Base-by-base conservation (phyloP, 106 monocot genomes). In the Acorus gramineus region DNA sequence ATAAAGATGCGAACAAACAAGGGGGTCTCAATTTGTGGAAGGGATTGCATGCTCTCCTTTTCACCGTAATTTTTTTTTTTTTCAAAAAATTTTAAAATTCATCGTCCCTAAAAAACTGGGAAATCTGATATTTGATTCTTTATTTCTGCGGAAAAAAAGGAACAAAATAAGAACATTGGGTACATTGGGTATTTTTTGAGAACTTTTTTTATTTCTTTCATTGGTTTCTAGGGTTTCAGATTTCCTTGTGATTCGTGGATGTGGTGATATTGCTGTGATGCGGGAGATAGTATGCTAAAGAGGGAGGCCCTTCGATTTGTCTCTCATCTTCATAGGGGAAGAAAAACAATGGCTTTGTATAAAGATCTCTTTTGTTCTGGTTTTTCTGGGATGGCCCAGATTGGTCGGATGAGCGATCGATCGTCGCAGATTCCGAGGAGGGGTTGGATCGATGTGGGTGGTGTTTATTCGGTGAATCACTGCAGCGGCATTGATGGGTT, bases 251-350 rank as follows among this genome's bases (percentile, higher is more conserved):
- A 5, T 8, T 46, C 6, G 66, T 44, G 55, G 57, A 14, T 6
- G 47, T 56, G 52, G 8, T 8, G 57, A 8, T 62, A 14, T 49
- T 12, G 5, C 6, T 55, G 66, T 55, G 3, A 63, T 73, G 78
- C 54, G 55, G 4, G 12, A 28, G 28, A 44, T 63, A 66, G 52
- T 68, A 78, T 78, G 78, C 28, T 78, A 57, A 63, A 9, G 49
- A 57, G 62, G 55, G 48, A 54, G 54, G 14, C 44, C 45, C 57
- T 57, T 50, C 63, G 57, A 44, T 52, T 73, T 11, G 59, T 63
- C 11, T 62, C 57, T 12, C 51, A 10, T 7, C 50, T 11, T 66
- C 66, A 59, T 14, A 8, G 6, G 49, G 42, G 47, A 14, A 13
- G 61, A 14, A 14, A 55, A 11, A 63, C 46, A 6, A 79, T 79